Percentiles rank a stretch among this genome's conserved stretches.
Evolutionary conservation across 345 rosid species (phyloP).

Genomic region (Brassica carinata): DNA sequence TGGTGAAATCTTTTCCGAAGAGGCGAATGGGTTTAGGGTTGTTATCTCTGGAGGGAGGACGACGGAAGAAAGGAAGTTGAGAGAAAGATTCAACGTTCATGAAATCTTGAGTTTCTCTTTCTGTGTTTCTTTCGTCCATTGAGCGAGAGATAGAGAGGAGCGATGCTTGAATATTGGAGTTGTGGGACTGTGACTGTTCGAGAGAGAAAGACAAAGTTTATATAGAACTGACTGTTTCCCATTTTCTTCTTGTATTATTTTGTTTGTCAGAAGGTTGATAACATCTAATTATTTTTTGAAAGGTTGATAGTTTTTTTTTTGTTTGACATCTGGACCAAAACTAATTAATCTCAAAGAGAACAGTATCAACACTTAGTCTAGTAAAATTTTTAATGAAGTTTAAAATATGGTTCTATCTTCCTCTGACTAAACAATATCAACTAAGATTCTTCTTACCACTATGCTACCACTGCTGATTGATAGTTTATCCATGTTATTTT

Average conservation of each 20-base stretch:
- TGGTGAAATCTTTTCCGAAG: constrained; percentile 65
- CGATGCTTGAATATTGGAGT: constrained; percentile 10
- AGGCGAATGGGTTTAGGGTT: constrained; percentile 54
- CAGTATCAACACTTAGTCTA: too few species aligned
- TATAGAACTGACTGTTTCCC: constrained; percentile 19
- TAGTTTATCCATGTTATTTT: not conserved
- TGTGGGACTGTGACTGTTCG: constrained; percentile 28
- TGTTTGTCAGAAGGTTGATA: constrained; percentile 25
- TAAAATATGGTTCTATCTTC: too few species aligned
- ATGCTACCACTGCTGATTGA: too few species aligned
- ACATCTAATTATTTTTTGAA: not conserved
- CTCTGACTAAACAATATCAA: too few species aligned
- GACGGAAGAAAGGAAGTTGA: constrained; percentile 72
- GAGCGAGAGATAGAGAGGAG: constrained; percentile 4
- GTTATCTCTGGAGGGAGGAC: constrained; percentile 52
- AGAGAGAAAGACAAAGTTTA: constrained; percentile 20
- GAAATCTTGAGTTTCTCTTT: constrained; percentile 49
- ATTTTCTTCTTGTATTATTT: not conserved
- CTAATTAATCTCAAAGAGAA: too few species aligned
- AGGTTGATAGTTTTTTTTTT: not conserved
- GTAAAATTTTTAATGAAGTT: too few species aligned
- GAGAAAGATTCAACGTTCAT: constrained; percentile 72
- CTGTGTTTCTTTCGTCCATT: constrained; percentile 32
- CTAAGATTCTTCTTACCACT: too few species aligned
- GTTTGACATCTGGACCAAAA: too few species aligned